phyloP scores from a whole-genome alignment of 2,329 filamentous ascomycete species.

The Tolypocladium endophyticum region DNA sequence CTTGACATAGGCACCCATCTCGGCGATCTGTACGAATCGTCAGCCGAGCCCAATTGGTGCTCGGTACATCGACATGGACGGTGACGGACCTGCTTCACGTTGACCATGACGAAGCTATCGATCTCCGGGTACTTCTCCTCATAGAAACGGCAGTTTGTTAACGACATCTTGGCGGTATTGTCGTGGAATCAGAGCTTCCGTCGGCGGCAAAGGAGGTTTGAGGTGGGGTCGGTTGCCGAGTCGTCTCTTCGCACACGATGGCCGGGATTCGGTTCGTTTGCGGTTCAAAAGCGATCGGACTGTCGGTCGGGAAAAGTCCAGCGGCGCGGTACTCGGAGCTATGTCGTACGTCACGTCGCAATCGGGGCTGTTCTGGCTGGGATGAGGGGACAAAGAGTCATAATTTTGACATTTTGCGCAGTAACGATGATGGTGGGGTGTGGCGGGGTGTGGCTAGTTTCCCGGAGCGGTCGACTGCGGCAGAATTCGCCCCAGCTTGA shows the following conservation, averaged over 20 bases:
- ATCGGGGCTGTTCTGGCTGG: conserved; percentile 3
- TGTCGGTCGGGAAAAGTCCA: not conserved
- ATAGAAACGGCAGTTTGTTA: conserved; percentile 95
- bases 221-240: conserved; percentile 20
- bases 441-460: conserved; percentile 25
- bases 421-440: conserved; percentile 28
- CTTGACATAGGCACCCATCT: conserved; percentile 99
- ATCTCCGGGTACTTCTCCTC: conserved; percentile 93
- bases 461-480: conserved; percentile 16
- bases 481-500: conserved; percentile 13
- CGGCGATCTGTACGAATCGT: conserved; percentile 61
- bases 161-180: conserved; percentile 65
- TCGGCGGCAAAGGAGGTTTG: conserved; percentile 10
- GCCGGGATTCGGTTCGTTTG: conserved; percentile 5
- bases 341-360: conserved; percentile 4
- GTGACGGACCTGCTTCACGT: conserved; percentile 79
- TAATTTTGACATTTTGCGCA: conserved; percentile 33
- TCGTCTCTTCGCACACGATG: conserved; percentile 12
- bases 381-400: conserved; percentile 19
- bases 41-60: not conserved
- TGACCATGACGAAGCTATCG: conserved; percentile 99
- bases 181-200: conserved; percentile 12
- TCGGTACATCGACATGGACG: not conserved
- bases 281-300: not conserved
- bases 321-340: conserved; percentile 3